Conservation (phyloP, 2,329 filamentous ascomycete genomes). For the Microascus cirrosus region DNA sequence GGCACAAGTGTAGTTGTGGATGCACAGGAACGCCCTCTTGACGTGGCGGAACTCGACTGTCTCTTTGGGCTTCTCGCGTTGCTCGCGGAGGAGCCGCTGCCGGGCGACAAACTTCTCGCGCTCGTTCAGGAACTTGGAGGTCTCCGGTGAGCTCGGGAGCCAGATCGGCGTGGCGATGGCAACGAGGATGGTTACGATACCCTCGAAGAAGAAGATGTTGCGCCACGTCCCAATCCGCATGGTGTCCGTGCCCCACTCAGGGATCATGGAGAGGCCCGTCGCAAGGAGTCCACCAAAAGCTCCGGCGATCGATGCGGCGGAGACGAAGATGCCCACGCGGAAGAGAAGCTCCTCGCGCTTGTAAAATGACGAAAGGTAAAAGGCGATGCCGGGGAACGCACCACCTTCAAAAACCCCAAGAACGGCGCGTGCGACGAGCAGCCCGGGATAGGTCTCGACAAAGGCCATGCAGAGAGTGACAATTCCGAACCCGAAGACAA, state of each 20-base stretch:
- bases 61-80: conserved; percentile 31
- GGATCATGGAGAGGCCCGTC: conserved; percentile 37
- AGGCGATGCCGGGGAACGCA: conserved; percentile 45
- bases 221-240: conserved; percentile 38
- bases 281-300: conserved; percentile 47
- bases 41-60: conserved; percentile 35
- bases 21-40: conserved; percentile 37
- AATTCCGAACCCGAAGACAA: conserved; percentile 43
- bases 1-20: conserved; percentile 49
- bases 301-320: conserved; percentile 41
- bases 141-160: conserved; percentile 36
- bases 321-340: conserved; percentile 44
- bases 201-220: conserved; percentile 55
- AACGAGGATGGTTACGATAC: conserved; percentile 37
- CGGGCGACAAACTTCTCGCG: conserved; percentile 42
- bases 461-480: conserved; percentile 44
- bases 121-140: conserved; percentile 36
- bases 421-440: conserved; percentile 34
- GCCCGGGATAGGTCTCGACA: conserved; percentile 30
- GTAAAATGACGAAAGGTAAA: conserved; percentile 45
- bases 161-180: conserved; percentile 36
- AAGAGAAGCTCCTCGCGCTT: conserved; percentile 43
- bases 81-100: conserved; percentile 37
- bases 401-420: conserved; percentile 46
- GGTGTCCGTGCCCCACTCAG: conserved; percentile 33